phyloP scores from a whole-genome alignment of 2,329 filamentous ascomycete genomes.

The Xylaria sp. region DNA sequence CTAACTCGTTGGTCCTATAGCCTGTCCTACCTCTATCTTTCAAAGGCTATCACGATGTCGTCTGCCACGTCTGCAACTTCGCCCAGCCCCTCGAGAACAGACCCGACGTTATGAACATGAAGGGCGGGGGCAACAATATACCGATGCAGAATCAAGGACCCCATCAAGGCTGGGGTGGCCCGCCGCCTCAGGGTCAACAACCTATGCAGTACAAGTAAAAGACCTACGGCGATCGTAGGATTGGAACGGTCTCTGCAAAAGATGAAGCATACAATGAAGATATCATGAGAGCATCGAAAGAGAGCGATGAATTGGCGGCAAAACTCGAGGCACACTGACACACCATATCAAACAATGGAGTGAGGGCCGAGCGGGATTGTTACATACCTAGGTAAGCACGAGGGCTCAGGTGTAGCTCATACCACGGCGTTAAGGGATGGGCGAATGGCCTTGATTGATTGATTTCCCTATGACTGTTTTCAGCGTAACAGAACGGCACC shows the following conservation, averaged over 20 bases:
- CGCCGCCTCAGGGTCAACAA: conserved; percentile 39
- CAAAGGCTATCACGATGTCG: conserved; percentile 74
- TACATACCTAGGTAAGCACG: conserved; percentile 10
- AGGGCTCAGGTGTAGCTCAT: conserved; percentile 15
- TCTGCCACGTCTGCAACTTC: conserved; percentile 81
- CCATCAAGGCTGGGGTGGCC: conserved; percentile 40
- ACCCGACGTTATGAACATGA: conserved; percentile 66
- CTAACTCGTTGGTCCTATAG: conserved; percentile 50
- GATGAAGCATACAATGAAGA: neutral
- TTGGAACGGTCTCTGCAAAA: neutral
- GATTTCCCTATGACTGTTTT: conserved; percentile 13
- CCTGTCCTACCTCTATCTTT: conserved; percentile 78
- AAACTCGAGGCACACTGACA: conserved; percentile 4
- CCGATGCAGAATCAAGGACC: conserved; percentile 51
- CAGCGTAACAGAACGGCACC: conserved; percentile 7
- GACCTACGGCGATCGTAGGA: neutral
- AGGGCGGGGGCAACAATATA: conserved; percentile 52
- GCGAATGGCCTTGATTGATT: conserved; percentile 6
- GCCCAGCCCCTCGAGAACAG: conserved; percentile 72
- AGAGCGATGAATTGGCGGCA: neutral
- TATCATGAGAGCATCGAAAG: neutral
- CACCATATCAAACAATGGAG: no score
- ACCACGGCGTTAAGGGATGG: conserved; percentile 32
- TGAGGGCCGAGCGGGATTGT: neutral
- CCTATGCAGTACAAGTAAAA: conserved; percentile 47